phyloP scores from a whole-genome alignment of 306 rosid species.

The Mucuna pruriens region DNA sequence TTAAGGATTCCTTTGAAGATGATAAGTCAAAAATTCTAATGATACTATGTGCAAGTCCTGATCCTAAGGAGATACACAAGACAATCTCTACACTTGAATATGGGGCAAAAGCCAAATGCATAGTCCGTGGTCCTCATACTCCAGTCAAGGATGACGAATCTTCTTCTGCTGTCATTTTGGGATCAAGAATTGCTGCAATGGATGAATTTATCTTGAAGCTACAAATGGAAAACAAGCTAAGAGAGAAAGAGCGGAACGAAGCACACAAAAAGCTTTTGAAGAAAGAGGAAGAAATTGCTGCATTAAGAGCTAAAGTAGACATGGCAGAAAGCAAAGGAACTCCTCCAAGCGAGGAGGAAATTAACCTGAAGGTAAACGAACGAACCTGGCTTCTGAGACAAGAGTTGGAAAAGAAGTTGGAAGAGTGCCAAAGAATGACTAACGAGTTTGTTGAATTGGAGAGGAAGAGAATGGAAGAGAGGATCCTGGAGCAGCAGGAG shows the following conservation, averaged over 20 bases:
- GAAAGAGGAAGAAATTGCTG: conserved; percentile 86
- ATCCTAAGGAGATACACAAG: conserved; percentile 96
- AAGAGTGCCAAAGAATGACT: conserved; percentile 91
- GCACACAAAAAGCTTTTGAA: conserved; percentile 78
- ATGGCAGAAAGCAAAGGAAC: conserved; percentile 52
- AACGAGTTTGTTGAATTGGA: conserved; percentile 86
- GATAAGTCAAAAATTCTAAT: conserved; percentile 90
- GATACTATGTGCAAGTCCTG: conserved; percentile 97
- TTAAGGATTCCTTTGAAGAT: conserved; percentile 98
- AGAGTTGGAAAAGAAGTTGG: conserved; percentile 89
- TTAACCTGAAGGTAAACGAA: conserved; percentile 77
- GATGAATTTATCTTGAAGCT: conserved; percentile 90
- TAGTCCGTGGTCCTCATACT: conserved; percentile 89
- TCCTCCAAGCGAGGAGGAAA: conserved; percentile 74
- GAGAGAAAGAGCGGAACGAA: conserved; percentile 82
- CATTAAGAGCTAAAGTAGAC: conserved; percentile 70
- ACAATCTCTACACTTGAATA: conserved; percentile 96
- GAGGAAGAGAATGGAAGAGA: conserved; percentile 95
- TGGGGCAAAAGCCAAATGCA: conserved; percentile 98
- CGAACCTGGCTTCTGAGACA: conserved; percentile 62
- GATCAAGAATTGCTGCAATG: conserved; percentile 93
- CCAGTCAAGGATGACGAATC: conserved; percentile 87
- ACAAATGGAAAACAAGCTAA: conserved; percentile 84
- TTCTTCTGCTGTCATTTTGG: conserved; percentile 83
- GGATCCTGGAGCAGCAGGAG: conserved; percentile 82